Percentiles rank a stretch among this genome's conserved stretches.
Conservation (phyloP, 306 rosid genomes). For the Vigna hirtella region DNA sequence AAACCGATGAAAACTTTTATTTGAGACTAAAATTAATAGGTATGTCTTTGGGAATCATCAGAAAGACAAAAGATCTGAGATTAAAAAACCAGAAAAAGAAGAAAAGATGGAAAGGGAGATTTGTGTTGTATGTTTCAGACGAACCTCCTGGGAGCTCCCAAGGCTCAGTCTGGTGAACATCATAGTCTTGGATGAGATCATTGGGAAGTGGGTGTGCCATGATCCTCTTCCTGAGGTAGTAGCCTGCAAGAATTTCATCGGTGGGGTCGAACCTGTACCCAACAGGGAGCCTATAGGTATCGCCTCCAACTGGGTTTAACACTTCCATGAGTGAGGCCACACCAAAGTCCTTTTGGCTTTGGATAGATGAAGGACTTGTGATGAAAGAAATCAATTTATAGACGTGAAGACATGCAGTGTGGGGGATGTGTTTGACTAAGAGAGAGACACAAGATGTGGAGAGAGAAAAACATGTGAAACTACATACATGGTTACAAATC, state of each 20-base stretch:
- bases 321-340: not conserved
- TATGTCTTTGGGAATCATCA: not conserved
- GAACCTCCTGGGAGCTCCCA: not conserved
- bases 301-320: not conserved
- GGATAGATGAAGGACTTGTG: not conserved
- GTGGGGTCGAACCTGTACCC: not conserved
- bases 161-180: not conserved
- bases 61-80: not conserved
- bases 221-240: not conserved
- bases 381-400: not conserved
- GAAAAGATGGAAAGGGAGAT: not conserved
- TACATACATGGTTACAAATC: not conserved
- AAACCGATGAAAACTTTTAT: not conserved
- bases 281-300: not conserved
- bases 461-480: constrained; percentile 14
- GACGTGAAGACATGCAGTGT: not conserved
- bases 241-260: not conserved
- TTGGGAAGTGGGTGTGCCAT: not conserved
- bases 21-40: not conserved
- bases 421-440: not conserved
- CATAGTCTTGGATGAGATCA: not conserved
- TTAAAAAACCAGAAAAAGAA: not conserved
- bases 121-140: not conserved
- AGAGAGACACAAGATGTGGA: not conserved
- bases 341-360: not conserved